Base-by-base conservation (phyloP, 1,284 basidiomycete genomes). In the Sphagnurus paluster region DNA sequence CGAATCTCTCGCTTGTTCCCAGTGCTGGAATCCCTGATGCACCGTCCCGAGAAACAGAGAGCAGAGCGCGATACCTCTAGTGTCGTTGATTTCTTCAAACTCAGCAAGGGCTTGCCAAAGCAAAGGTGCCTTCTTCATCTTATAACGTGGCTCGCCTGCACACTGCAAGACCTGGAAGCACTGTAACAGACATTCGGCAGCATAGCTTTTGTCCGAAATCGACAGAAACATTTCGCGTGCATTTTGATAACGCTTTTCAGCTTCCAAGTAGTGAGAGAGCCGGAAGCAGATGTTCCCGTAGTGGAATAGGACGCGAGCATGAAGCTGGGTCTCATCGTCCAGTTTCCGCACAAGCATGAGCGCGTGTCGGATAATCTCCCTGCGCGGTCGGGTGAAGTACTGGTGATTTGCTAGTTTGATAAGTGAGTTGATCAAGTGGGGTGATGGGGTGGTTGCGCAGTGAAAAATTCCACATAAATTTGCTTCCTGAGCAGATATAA, bases 391-490 rank as follows among this genome's bases (percentile, higher is more conserved):
- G n/a, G 38, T 32, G 29, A 30, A 13, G 3, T 10, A n/a, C 7
- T 49, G 47, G 29, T 44, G 21, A 2, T 16, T 14, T 13, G 42
- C 42, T 9, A 49, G 25, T 8, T 29, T 10, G 3, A 48, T 11
- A 7, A 44, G 33, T 2, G 42, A 35, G 11, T 39, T 16, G n/a
- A 40, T 20, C 25, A 40, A 16, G 2, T 10, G 17, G 3, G 23
- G 17, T 4, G 17, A 19, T 3, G 34, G 23, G 10, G 19, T 21
- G 0, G 13, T 42, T 4, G 29, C 16, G 4, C 28, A 16, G n/a
- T 45, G 39, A 23, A 49, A 39, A 5, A 49, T 20, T 20, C 43
- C 26, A 21, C 46, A 20, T 17, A 49, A 33, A 11, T 49, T 49
- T 4, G 21, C 20, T 7, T 42, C 48, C 23, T 49, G 43, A 5